Percentiles rank a stretch among this genome's conserved stretches.
These are phyloP conservation scores for Lichtheimia hyalospora DNA, from an alignment of 371 early-diverging fungal species.

Conservation along the genomic window DNA sequence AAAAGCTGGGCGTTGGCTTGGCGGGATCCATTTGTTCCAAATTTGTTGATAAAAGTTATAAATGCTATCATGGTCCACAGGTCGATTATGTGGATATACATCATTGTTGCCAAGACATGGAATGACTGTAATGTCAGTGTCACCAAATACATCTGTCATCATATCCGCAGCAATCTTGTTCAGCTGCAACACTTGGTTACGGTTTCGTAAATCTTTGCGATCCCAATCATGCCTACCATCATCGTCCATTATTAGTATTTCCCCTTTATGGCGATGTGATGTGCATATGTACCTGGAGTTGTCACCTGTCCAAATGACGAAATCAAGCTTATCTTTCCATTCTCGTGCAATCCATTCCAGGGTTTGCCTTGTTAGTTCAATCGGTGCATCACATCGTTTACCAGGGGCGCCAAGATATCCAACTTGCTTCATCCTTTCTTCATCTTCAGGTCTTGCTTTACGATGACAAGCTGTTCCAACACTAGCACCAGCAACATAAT, in stretches of 20 bases:
- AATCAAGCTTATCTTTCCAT: conserved; percentile 65
- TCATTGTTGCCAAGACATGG: conserved; percentile 85
- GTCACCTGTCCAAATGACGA: conserved; percentile 84
- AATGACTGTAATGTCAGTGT: conserved; percentile 53
- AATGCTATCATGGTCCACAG: conserved; percentile 22
- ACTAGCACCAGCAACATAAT: conserved; percentile 49
- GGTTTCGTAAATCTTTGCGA: conserved; percentile 51
- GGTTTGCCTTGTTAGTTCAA: conserved; percentile 64
- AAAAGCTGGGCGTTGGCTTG: conserved; percentile 56
- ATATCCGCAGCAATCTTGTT: conserved; percentile 40
- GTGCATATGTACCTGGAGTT: conserved; percentile 57
- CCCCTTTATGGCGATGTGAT: not conserved
- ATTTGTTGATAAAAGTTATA: conserved; percentile 46
- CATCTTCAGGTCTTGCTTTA: conserved; percentile 30
- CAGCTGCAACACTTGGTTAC: conserved; percentile 54
- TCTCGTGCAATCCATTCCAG: conserved; percentile 62
- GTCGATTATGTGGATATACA: conserved; percentile 71
- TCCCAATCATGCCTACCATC: conserved; percentile 73
- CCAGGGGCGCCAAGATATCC: conserved; percentile 58
- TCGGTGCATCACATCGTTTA: conserved; percentile 71
- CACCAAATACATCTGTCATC: conserved; percentile 33
- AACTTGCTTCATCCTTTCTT: conserved; percentile 16
- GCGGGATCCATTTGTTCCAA: conserved; percentile 64
- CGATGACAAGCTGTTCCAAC: conserved; percentile 57
- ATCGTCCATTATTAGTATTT: conserved; percentile 3